Evolutionary conservation across 805 yeast genomes (phyloP).

Genomic region (Candida loeiensis): DNA sequence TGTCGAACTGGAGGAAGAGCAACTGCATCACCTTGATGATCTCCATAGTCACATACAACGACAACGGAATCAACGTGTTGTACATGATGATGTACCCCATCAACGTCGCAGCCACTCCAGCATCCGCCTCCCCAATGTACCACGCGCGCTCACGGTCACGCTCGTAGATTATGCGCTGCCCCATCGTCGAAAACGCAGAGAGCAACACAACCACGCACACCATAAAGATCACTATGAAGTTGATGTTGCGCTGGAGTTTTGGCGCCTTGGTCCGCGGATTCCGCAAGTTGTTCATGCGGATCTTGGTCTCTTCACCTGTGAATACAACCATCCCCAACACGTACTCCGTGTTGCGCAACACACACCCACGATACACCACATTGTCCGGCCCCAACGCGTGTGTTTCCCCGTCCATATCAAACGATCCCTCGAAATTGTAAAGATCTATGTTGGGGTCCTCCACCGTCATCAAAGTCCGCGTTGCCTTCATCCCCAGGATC

Average conservation of each 20-base stretch:
- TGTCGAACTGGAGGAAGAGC: slow-evolving; percentile 77
- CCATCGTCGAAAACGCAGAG: slow-evolving; percentile 80
- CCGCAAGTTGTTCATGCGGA: slow-evolving; percentile 89
- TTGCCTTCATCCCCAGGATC: slow-evolving; percentile 47
- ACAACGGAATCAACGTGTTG: slow-evolving; percentile 91
- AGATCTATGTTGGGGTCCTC: slow-evolving; percentile 93
- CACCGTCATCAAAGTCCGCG: slow-evolving; percentile 54
- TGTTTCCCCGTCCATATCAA: slow-evolving; percentile 36
- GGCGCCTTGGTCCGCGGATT: slow-evolving; percentile 94
- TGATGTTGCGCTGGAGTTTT: slow-evolving; percentile 77
- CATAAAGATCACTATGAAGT: slow-evolving; percentile 82
- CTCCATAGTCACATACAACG: slow-evolving; percentile 95
- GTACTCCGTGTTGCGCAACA: slow-evolving; percentile 76
- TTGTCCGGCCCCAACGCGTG: slow-evolving; percentile 75
- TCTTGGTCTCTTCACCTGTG: slow-evolving; percentile 94
- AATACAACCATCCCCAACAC: slow-evolving; percentile 80
- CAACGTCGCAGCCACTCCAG: slow-evolving; percentile 80
- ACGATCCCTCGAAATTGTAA: slow-evolving; percentile 85
- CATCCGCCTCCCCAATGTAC: slow-evolving; percentile 73
- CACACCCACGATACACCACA: slow-evolving; percentile 86
- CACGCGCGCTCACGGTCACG: slow-evolving; percentile 47
- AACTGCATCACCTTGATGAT: slow-evolving; percentile 88
- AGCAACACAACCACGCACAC: slow-evolving; percentile 72
- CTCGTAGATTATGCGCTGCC: slow-evolving; percentile 54
- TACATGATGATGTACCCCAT: slow-evolving; percentile 98